These are phyloP conservation scores for Pestalotiopsis sp. DNA, from an alignment of 2,329 filamentous ascomycete species.

Conservation along the genomic window DNA sequence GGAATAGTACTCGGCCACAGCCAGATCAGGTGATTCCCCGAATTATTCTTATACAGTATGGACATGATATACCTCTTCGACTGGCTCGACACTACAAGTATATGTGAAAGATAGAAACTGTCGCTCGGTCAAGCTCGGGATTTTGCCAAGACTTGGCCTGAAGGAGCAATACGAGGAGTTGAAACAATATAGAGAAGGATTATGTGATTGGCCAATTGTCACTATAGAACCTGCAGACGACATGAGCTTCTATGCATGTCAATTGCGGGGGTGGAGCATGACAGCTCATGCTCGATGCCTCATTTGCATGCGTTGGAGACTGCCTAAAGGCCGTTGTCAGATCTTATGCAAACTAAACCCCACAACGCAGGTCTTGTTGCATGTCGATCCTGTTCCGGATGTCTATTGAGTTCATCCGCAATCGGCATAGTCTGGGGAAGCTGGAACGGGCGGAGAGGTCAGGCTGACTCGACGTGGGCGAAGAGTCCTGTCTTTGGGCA, in stretches of 20 bases:
- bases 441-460: too few relatives aligned
- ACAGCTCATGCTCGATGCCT: slow-evolving; percentile 2
- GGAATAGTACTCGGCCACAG: too few relatives aligned
- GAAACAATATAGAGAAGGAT: neutral
- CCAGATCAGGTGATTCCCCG: too few relatives aligned
- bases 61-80: neutral
- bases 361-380: neutral
- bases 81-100: neutral
- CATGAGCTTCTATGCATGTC: neutral
- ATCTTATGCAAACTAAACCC: neutral
- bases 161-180: neutral
- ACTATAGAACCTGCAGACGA: slow-evolving; percentile 7
- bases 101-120: neutral
- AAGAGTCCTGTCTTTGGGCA: too few relatives aligned
- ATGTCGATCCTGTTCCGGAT: neutral
- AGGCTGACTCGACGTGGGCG: too few relatives aligned
- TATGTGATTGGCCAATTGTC: slow-evolving; percentile 3
- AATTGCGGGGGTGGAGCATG: slow-evolving; percentile 8
- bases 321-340: neutral
- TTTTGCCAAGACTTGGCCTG: neutral
- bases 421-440: neutral
- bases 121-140: neutral
- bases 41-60: neutral
- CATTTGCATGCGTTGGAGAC: neutral
- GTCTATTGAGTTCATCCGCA: neutral